Percentiles rank a stretch among this genome's conserved stretches.
phyloP scores from a whole-genome alignment of 2,329 filamentous ascomycete genomes.

The Botrytis hyacinthi region DNA sequence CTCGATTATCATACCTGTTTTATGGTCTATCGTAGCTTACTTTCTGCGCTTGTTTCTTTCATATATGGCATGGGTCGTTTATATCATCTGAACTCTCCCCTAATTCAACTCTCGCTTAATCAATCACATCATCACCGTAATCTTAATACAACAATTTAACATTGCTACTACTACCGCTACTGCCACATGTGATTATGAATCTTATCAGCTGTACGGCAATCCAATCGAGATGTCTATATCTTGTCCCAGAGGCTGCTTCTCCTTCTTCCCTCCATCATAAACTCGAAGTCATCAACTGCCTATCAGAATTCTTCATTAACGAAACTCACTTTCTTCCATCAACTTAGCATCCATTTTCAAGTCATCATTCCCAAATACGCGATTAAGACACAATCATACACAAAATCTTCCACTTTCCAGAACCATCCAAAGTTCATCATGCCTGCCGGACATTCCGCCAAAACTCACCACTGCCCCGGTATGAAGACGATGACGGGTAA shows the following conservation, averaged over 20 bases:
- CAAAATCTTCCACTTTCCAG: neutral
- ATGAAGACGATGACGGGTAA: neutral
- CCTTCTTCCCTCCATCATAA: neutral
- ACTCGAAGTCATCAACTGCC: neutral
- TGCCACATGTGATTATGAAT: neutral
- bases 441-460: neutral
- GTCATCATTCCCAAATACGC: rapidly evolving
- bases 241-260: neutral
- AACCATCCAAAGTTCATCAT: neutral
- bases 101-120: neutral
- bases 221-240: neutral
- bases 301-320: neutral
- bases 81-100: neutral
- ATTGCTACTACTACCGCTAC: neutral
- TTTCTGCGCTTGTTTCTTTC: neutral
- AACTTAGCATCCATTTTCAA: neutral
- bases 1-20: neutral
- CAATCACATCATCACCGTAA: neutral
- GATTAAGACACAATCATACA: neutral
- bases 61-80: neutral
- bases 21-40: neutral
- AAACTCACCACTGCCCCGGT: neutral
- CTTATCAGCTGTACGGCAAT: neutral
- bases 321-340: neutral
- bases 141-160: neutral